Conservation (phyloP, 2,329 filamentous ascomycete genomes). For the Coniochaeta sp. region DNA sequence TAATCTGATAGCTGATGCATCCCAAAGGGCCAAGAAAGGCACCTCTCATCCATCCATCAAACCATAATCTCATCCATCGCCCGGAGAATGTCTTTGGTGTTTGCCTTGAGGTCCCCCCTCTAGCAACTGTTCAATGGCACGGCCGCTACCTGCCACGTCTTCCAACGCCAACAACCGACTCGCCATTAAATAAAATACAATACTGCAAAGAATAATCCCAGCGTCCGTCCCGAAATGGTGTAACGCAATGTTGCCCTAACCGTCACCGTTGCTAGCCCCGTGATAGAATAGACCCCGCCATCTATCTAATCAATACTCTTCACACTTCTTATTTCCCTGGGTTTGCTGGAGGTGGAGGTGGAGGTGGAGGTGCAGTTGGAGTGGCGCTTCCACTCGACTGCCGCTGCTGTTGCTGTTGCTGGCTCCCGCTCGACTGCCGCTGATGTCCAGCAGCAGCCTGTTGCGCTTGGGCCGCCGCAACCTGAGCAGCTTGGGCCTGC, state of each 20-base stretch:
- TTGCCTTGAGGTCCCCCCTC: background rate
- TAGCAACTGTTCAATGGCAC: background rate
- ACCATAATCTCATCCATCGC: background rate
- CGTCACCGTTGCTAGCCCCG: background rate
- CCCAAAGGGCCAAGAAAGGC: background rate
- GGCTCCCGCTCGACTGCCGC: background rate
- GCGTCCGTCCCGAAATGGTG: background rate
- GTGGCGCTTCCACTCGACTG: slow-evolving; percentile 18
- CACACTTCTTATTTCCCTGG: slow-evolving; percentile 11
- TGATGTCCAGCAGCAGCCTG: slow-evolving; percentile 11
- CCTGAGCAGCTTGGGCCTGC: slow-evolving; percentile 31
- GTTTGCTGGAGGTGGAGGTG: slow-evolving; percentile 4
- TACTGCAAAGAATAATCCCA: background rate
- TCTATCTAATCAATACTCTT: background rate
- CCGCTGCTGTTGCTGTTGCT: slow-evolving; percentile 10
- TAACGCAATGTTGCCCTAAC: background rate
- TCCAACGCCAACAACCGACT: background rate
- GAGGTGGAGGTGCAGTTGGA: slow-evolving; percentile 10
- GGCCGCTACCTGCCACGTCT: background rate
- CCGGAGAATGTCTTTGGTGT: background rate
- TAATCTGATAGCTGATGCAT: too few species aligned
- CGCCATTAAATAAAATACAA: slow-evolving; percentile 1
- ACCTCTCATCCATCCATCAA: background rate
- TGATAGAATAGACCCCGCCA: too few species aligned
- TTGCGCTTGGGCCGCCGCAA: slow-evolving; percentile 2